These are phyloP conservation scores for Solanum habrochaites DNA, from an alignment of 257 asterid species.

Conservation along the genomic window DNA sequence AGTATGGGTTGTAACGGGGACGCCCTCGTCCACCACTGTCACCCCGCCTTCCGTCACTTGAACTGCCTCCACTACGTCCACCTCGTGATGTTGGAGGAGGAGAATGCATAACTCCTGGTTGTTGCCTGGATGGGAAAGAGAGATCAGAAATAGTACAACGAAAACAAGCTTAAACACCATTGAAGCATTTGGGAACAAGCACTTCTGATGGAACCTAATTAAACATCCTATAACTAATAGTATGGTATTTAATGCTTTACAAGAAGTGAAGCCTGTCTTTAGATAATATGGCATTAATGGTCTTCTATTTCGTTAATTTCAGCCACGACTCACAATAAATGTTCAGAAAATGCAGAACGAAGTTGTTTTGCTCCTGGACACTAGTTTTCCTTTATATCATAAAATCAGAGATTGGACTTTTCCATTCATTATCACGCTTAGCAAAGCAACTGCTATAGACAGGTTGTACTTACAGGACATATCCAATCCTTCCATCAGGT, in stretches of 20 bases:
- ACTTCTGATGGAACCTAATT: neutral
- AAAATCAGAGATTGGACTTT: neutral
- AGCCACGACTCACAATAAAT: neutral
- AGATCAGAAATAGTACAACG: neutral
- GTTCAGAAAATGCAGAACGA: neutral
- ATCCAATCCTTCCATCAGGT: slow-evolving; percentile 99
- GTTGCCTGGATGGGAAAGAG: slow-evolving; percentile 45
- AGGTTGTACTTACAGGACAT: slow-evolving; percentile 73
- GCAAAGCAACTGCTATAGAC: neutral
- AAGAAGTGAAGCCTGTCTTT: neutral
- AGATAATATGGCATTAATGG: neutral
- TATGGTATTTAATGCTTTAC: neutral
- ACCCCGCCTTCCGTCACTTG: slow-evolving; percentile 27
- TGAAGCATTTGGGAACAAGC: neutral
- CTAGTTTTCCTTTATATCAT: neutral
- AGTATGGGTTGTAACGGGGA: slow-evolving; percentile 76
- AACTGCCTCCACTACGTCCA: slow-evolving; percentile 21
- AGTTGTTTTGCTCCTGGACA: neutral
- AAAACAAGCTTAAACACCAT: neutral
- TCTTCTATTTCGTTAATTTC: neutral
- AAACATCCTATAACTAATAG: neutral
- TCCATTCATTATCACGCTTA: neutral
- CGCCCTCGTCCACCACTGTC: slow-evolving; percentile 48
- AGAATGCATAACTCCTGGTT: slow-evolving; percentile 60
- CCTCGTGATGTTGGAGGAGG: slow-evolving; percentile 60